Conservation (phyloP, 768 basidiomycete genomes). For the Boletus coccyginus region DNA sequence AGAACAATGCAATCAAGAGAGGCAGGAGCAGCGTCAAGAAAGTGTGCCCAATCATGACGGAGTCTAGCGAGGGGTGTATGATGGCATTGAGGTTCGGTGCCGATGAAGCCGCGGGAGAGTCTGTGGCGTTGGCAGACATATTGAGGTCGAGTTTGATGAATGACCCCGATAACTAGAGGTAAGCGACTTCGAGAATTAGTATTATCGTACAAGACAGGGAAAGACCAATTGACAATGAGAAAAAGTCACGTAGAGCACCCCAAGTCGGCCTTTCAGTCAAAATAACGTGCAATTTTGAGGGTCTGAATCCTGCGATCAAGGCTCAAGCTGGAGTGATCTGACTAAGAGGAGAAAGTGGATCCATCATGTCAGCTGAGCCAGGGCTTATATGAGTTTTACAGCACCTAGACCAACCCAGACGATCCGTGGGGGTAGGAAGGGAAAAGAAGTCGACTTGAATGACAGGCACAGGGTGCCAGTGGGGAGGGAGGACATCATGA, state of each 20-base stretch:
- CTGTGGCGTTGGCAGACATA: constrained; percentile 16
- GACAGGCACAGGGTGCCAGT: neutral
- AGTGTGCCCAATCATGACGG: constrained; percentile 30
- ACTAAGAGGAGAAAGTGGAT: neutral
- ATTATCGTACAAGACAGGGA: neutral
- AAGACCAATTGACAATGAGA: neutral
- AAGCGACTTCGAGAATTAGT: neutral
- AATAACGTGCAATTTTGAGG: no score
- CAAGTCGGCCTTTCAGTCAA: no score
- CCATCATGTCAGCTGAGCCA: neutral
- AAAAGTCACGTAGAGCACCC: neutral
- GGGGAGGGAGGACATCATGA: neutral
- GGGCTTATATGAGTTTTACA: constrained; percentile 3
- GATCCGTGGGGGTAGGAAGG: neutral
- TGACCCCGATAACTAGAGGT: neutral
- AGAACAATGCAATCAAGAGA: constrained; percentile 30
- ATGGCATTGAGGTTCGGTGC: neutral
- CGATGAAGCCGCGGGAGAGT: neutral
- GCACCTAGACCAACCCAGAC: neutral
- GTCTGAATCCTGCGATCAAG: neutral
- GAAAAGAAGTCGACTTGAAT: neutral
- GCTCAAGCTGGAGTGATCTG: neutral
- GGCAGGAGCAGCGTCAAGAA: constrained; percentile 31
- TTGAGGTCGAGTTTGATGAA: neutral
- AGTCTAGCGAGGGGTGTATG: constrained; percentile 21